Conservation (phyloP, 129 eudicot species). For the Flaveria bidentis region DNA sequence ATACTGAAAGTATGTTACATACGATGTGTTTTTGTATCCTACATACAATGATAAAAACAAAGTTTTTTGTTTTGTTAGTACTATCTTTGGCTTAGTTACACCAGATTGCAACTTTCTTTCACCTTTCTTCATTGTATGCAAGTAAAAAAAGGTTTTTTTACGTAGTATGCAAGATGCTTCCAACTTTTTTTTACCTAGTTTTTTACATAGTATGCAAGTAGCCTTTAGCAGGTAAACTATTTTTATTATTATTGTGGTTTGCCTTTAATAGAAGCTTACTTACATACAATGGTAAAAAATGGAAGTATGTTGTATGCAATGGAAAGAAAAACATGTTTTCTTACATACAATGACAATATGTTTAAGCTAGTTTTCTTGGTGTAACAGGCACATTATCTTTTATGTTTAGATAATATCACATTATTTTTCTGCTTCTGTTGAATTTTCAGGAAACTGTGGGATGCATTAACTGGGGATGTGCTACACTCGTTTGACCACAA, state of each 20-base stretch:
- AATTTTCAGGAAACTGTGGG: slow-evolving; percentile 67
- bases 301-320: slow-evolving; percentile 1
- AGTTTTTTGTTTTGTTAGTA: neutral
- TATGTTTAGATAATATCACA: neutral
- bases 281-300: neutral
- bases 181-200: too few relatives aligned
- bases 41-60: neutral
- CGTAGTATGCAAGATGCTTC: neutral
- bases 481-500: slow-evolving; percentile 81
- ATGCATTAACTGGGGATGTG: slow-evolving; percentile 69
- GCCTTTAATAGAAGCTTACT: neutral
- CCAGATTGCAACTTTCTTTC: neutral
- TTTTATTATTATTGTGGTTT: neutral
- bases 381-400: neutral
- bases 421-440: neutral
- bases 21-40: neutral
- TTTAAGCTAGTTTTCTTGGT: neutral
- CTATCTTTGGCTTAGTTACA: neutral
- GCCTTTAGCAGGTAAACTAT: neutral
- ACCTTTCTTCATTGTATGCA: neutral
- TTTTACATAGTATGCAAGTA: neutral
- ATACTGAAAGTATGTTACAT: neutral
- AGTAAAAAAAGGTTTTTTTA: neutral
- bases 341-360: neutral
- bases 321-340: neutral